Evolutionary conservation across 2,329 filamentous ascomycete species (phyloP).

Genomic region (Drechslerella dactyloides): DNA sequence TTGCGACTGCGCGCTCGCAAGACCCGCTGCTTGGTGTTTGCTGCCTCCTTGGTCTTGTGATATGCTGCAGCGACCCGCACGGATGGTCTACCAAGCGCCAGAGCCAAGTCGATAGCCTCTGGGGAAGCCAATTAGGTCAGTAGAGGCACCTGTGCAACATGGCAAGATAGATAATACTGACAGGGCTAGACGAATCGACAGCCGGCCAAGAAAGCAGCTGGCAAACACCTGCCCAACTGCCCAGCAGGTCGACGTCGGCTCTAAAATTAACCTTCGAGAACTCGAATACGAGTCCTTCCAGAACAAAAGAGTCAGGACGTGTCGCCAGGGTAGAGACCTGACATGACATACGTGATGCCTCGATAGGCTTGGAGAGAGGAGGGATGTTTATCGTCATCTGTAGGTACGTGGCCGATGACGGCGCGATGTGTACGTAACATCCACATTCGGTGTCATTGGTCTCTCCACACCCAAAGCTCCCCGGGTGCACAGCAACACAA

Average conservation of each 20-base stretch:
- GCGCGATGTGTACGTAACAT: neutral
- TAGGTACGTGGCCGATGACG: too few species aligned
- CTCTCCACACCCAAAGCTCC: too few species aligned
- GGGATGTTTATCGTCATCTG: neutral
- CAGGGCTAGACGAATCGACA: neutral
- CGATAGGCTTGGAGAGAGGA: neutral
- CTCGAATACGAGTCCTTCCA: too few species aligned
- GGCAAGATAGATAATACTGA: neutral
- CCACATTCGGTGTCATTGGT: too few species aligned
- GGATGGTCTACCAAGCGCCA: slow-evolving; percentile 2
- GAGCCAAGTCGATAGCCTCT: slow-evolving; percentile 5
- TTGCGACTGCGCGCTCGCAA: neutral
- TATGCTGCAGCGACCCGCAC: neutral
- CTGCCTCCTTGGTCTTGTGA: neutral
- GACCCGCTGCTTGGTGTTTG: neutral
- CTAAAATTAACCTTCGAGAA: slow-evolving; percentile 4
- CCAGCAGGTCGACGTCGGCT: neutral
- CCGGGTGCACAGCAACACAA: neutral
- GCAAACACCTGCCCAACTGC: neutral
- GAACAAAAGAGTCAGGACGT: too few species aligned
- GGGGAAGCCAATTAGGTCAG: neutral
- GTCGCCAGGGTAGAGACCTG: too few species aligned
- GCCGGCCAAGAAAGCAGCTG: neutral
- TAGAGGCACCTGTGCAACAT: neutral
- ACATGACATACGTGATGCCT: too few species aligned